Evolutionary conservation across 2,329 filamentous ascomycete species (phyloP).

Genomic region (Sarocladiaceae sp.): DNA sequence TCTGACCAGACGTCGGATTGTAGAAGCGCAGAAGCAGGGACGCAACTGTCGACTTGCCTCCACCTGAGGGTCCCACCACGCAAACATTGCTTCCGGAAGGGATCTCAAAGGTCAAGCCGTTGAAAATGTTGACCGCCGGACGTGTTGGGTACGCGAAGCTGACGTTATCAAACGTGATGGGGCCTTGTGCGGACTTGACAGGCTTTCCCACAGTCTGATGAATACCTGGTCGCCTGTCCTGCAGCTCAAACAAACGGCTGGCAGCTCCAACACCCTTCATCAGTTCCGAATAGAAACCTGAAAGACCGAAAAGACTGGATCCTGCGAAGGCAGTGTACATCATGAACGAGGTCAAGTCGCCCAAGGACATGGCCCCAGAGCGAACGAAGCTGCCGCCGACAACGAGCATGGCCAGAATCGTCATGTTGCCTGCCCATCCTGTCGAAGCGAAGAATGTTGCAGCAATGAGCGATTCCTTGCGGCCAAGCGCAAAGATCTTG

Average conservation of each 20-base stretch:
- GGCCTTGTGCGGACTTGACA: slow-evolving; percentile 77
- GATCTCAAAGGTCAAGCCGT: slow-evolving; percentile 81
- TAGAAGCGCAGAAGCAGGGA: slow-evolving; percentile 92
- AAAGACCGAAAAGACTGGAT: slow-evolving; percentile 87
- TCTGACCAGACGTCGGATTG: slow-evolving; percentile 66
- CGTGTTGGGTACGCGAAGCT: slow-evolving; percentile 89
- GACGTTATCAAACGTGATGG: slow-evolving; percentile 82
- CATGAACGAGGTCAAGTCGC: slow-evolving; percentile 91
- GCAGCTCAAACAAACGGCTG: slow-evolving; percentile 90
- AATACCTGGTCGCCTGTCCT: slow-evolving; percentile 82
- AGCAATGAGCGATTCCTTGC: slow-evolving; percentile 78
- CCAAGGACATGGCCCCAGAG: slow-evolving; percentile 77
- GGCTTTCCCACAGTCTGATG: slow-evolving; percentile 75
- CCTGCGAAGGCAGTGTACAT: slow-evolving; percentile 92
- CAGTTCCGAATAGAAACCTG: slow-evolving; percentile 93
- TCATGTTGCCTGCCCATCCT: slow-evolving; percentile 93
- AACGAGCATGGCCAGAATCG: slow-evolving; percentile 82
- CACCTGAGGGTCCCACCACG: slow-evolving; percentile 91
- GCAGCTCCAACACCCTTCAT: slow-evolving; percentile 99
- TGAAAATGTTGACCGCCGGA: slow-evolving; percentile 87
- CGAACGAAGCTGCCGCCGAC: slow-evolving; percentile 88
- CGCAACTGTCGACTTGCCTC: slow-evolving; percentile 92
- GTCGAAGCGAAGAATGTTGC: slow-evolving; percentile 85
- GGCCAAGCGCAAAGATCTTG: slow-evolving; percentile 85
- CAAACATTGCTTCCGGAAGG: slow-evolving; percentile 91